These are phyloP conservation scores for Penicillium verrucosum DNA, from an alignment of 2,329 filamentous ascomycete species.

Conservation along the genomic window DNA sequence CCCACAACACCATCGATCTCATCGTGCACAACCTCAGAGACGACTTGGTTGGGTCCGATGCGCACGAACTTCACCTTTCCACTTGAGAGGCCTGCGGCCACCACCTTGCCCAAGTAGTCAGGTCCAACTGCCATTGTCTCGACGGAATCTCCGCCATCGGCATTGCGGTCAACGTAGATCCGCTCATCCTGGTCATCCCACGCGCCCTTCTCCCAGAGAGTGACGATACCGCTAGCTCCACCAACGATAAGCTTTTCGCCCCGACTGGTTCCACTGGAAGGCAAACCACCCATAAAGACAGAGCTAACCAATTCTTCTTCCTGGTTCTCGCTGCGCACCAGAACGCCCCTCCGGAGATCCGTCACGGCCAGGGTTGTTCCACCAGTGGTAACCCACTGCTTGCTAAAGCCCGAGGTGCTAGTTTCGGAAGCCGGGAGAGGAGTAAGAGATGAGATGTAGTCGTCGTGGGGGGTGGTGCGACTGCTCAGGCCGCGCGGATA, in stretches of 20 bases:
- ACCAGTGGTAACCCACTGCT: conserved; percentile 93
- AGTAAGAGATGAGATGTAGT: conserved; percentile 86
- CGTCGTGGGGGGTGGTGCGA: conserved; percentile 81
- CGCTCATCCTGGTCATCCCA: conserved; percentile 96
- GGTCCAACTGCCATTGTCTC: conserved; percentile 75
- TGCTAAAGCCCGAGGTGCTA: conserved; percentile 83
- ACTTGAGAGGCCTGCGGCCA: conserved; percentile 78
- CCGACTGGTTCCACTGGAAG: conserved; percentile 62
- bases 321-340: conserved; percentile 89
- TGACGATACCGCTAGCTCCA: conserved; percentile 76
- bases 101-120: conserved; percentile 63
- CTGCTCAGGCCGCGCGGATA: conserved; percentile 66
- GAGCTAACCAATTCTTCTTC: conserved; percentile 89
- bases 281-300: conserved; percentile 71
- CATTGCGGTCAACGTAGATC: conserved; percentile 66
- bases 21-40: conserved; percentile 69
- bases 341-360: conserved; percentile 78
- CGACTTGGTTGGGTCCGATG: conserved; percentile 68
- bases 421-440: conserved; percentile 74
- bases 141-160: conserved; percentile 69
- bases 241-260: conserved; percentile 74
- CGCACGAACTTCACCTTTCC: conserved; percentile 75
- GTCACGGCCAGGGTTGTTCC: conserved; percentile 88
- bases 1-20: conserved; percentile 82
- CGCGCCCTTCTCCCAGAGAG: conserved; percentile 87